Evolutionary conservation across 1,284 basidiomycete genomes (phyloP), one percentile per base, ranked within the genome.

Genomic region (Leccinum proximum): DNA sequence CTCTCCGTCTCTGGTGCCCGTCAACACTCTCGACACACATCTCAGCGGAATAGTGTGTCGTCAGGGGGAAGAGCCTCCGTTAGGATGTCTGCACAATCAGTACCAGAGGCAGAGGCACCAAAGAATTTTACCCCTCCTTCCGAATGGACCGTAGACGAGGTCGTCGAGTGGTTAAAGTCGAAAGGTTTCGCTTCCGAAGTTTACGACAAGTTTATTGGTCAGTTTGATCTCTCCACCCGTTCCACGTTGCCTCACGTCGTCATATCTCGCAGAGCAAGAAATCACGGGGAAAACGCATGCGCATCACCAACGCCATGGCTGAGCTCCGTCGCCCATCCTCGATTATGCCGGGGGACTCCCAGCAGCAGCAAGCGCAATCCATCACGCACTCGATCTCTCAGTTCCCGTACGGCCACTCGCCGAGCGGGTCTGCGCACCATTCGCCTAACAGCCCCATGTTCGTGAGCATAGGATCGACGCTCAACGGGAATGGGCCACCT

Each of bases 221-320:
- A 66, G 86, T 79, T 9, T 50, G 37, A 60, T 61, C 53, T 57
- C 50, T 37, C 64, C 50, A 4, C 16, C 61, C 13, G 59, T 54
- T 26, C 11, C 3, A 58, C n/a, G 18, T 45, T 53, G 4, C 45
- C 10, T 63, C 8, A 70, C 35, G 1, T 13, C 62, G 22, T 18
- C 35, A 10, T 64, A 30, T 68, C 26, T 57, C 61, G 30, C 74
- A 92, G 95, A 97, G 78, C 96, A 99, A 85, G 97, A 99, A 77
- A 99, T 99, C 66, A 93, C 95, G 0, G 97, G 97, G 97, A 26
- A 97, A 97, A 76, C 93, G 97, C 16, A 86, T 94, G 75, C 89
- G 95, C 62, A 95, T 99, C 63, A 90, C 93, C 40, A 96, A 97
- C 71, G 95, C 93, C n/a, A 98, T 99, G 74, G 80, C 87, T 26